Conservation (phyloP, 345 rosid genomes). For the Lepidium sativum region DNA sequence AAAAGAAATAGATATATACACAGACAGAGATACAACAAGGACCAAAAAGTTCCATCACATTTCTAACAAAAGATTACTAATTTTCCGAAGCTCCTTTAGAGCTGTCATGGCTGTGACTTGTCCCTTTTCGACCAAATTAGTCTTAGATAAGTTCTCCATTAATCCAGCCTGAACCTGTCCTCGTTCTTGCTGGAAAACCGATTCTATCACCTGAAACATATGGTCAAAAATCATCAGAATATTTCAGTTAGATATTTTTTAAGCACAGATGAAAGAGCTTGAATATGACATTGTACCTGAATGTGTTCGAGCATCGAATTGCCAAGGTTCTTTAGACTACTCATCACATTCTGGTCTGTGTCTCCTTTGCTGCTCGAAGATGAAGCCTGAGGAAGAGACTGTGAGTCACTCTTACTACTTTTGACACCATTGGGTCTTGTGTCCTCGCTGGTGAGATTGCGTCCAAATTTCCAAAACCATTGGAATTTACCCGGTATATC, state of each 20-base stretch:
- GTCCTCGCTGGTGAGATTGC: conserved; percentile 41
- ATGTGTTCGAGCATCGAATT: conserved; percentile 90
- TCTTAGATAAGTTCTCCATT: conserved; percentile 58
- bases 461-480: conserved; percentile 91
- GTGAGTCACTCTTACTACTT: conserved; percentile 22
- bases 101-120: conserved; percentile 85
- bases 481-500: conserved; percentile 64
- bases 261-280: background rate
- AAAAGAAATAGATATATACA: conserved; percentile 34
- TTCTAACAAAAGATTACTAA: conserved; percentile 82
- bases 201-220: conserved; percentile 65
- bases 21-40: conserved; percentile 4
- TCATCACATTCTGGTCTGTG: conserved; percentile 63
- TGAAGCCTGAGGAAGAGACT: conserved; percentile 28
- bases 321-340: conserved; percentile 65
- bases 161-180: conserved; percentile 47
- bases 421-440: conserved; percentile 30
- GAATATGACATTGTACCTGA: conserved; percentile 44
- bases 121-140: conserved; percentile 73
- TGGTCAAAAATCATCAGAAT: background rate
- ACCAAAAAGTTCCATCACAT: conserved; percentile 43
- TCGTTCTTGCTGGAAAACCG: conserved; percentile 84
- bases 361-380: conserved; percentile 43
- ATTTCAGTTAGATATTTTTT: background rate
- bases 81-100: conserved; percentile 83